These are phyloP conservation scores for Nitzschia sp. DNA, from an alignment of 108 stramenopile genomes.

Conservation along the genomic window DNA sequence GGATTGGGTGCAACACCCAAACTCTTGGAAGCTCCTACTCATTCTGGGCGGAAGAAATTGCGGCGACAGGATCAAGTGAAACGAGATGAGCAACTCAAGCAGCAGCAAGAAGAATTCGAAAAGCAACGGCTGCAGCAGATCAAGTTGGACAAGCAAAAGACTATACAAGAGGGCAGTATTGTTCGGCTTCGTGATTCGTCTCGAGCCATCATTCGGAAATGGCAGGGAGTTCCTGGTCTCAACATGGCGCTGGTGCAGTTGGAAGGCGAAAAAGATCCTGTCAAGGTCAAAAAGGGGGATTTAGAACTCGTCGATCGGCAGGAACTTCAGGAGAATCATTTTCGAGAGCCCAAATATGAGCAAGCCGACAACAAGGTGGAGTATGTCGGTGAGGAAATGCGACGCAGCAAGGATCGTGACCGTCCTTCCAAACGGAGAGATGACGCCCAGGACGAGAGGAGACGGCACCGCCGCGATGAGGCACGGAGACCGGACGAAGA, in stretches of 20 bases:
- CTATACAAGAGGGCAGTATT: constrained; percentile 78
- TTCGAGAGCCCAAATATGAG: constrained; percentile 25
- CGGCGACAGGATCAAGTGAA: constrained; percentile 63
- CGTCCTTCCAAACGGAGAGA: too few species aligned
- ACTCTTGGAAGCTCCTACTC: constrained; percentile 36
- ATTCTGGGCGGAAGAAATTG: constrained; percentile 10
- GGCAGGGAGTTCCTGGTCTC: constrained; percentile 82
- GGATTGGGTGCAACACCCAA: constrained; percentile 86
- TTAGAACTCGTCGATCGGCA: constrained; percentile 56
- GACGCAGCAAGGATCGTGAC: constrained; percentile 14
- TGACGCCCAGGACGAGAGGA: constrained; percentile 17
- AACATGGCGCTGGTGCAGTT: constrained; percentile 74
- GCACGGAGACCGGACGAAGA: constrained; percentile 2
- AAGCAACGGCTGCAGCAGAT: constrained; percentile 44
- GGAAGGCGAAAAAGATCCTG: constrained; percentile 53
- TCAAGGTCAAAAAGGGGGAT: constrained; percentile 60
- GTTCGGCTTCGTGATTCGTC: constrained; percentile 24
- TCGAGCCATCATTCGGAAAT: constrained; percentile 62
- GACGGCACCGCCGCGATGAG: constrained; percentile 8
- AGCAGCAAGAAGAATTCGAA: constrained; percentile 59
- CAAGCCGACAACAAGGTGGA: background rate
- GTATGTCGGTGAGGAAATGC: constrained; percentile 17
- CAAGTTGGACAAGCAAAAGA: constrained; percentile 66
- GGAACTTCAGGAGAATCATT: constrained; percentile 68
- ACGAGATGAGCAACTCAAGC: constrained; percentile 52